Percentiles rank a stretch among this genome's conserved stretches.
Conservation (phyloP, 2,329 filamentous ascomycete genomes). For the Cordyceps sp. region DNA sequence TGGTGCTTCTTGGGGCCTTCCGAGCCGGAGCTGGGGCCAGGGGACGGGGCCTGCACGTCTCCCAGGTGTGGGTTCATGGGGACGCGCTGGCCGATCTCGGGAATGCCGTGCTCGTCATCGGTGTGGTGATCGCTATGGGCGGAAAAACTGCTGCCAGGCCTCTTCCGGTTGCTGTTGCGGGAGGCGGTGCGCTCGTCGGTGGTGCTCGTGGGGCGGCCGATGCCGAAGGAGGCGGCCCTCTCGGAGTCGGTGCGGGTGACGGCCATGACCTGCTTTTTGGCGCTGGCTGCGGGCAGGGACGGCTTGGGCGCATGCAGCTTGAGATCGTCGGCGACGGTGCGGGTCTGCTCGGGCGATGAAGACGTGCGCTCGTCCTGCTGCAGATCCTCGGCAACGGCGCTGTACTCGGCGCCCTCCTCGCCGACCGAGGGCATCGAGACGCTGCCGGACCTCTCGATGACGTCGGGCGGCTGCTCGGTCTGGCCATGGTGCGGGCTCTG, state of each 20-base stretch:
- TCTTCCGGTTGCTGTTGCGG: conserved; percentile 40
- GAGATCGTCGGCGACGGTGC: conserved; percentile 63
- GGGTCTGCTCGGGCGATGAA: conserved; percentile 51
- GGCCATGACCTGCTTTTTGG: conserved; percentile 64
- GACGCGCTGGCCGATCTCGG: conserved; percentile 80
- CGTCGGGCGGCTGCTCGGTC: conserved; percentile 19
- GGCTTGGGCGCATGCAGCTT: conserved; percentile 82
- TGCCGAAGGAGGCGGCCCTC: conserved; percentile 67
- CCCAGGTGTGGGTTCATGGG: conserved; percentile 88
- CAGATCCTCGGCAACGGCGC: conserved; percentile 32
- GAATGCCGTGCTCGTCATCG: conserved; percentile 75
- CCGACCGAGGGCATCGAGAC: conserved; percentile 74
- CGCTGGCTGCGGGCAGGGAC: conserved; percentile 63
- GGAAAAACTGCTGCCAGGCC: conserved; percentile 42
- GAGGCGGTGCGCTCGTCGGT: conserved; percentile 30
- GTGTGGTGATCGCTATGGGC: conserved; percentile 33
- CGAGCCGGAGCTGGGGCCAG: conserved; percentile 41
- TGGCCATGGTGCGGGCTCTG: conserved; percentile 17
- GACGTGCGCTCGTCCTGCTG: conserved; percentile 15
- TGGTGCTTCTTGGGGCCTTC: conserved; percentile 36
- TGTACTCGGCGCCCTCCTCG: conserved; percentile 83
- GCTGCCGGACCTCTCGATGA: conserved; percentile 49
- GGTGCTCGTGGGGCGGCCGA: conserved; percentile 46
- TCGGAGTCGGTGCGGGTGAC: conserved; percentile 89
- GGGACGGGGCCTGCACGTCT: conserved; percentile 89